Evolutionary conservation across 768 basidiomycete genomes (phyloP).

Genomic region (Arthromyces matolae): DNA sequence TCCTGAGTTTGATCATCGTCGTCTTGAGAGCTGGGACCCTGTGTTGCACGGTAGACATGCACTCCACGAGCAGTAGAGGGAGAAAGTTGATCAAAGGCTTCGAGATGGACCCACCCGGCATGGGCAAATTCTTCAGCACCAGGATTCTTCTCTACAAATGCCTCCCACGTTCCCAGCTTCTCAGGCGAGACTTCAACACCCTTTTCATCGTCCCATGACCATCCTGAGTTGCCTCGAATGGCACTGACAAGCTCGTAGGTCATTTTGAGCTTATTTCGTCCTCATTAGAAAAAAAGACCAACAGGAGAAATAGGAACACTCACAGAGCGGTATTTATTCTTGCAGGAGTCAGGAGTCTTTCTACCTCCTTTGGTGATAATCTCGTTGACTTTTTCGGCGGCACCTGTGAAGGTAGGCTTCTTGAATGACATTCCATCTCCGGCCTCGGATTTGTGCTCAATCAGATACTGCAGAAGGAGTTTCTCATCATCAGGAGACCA

Average conservation of each 20-base stretch:
- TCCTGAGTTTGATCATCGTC: no score
- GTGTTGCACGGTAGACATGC: no score
- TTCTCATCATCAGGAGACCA: not conserved
- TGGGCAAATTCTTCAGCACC: no score
- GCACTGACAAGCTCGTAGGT: not conserved
- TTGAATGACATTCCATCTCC: constrained; percentile 9
- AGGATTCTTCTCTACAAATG: not conserved
- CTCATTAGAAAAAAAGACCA: not conserved
- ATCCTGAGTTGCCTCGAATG: constrained; percentile 1
- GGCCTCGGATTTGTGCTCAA: constrained; percentile 5
- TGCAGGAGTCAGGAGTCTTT: constrained; percentile 3
- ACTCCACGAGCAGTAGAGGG: no score
- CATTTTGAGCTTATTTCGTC: not conserved
- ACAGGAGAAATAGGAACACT: not conserved
- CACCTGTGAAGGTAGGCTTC: not conserved
- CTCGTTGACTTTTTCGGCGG: not conserved
- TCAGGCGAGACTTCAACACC: not conserved
- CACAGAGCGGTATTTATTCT: not conserved
- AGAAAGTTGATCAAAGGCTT: no score
- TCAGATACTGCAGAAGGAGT: not conserved
- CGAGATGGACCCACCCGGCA: no score
- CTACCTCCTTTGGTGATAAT: not conserved
- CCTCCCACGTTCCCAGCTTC: not conserved
- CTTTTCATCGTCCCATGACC: not conserved
- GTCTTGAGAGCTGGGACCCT: no score